Conservation (phyloP, 2,329 filamentous ascomycete species). For the Colletotrichum brevisporum region DNA sequence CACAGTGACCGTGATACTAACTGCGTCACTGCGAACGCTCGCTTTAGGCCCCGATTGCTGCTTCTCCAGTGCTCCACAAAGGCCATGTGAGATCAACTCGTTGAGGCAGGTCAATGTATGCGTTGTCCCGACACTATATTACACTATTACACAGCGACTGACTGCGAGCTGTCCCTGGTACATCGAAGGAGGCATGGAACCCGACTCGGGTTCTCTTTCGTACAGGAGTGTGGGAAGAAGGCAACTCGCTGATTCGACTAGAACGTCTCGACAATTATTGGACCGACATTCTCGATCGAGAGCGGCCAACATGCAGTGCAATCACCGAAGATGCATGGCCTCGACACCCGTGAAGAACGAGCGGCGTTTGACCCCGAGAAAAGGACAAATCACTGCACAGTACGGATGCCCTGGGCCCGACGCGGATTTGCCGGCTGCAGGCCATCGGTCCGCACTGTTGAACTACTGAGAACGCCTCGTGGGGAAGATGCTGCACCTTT, state of each 20-base stretch:
- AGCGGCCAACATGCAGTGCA: neutral
- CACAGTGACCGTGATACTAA: conserved; percentile 5
- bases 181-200: neutral
- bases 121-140: conserved; percentile 12
- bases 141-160: neutral
- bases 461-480: conserved; percentile 26
- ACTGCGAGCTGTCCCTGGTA: conserved; percentile 1
- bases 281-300: too few species aligned
- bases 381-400: neutral
- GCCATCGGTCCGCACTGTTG: conserved; percentile 7
- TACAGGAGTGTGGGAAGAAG: neutral
- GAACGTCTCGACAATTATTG: neutral
- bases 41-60: conserved; percentile 1
- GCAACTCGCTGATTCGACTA: neutral
- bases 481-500: conserved; percentile 31
- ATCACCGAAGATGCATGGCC: neutral
- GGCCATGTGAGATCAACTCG: too few species aligned
- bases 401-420: conserved; percentile 1
- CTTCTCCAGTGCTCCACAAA: neutral
- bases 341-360: neutral
- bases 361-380: too few species aligned
- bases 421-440: conserved; percentile 3
- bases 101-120: conserved; percentile 8
- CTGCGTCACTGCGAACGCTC: neutral
- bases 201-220: conserved; percentile 2